Base-by-base conservation (phyloP, 352 stramenopile genomes). In the Blastocystis sp. region DNA sequence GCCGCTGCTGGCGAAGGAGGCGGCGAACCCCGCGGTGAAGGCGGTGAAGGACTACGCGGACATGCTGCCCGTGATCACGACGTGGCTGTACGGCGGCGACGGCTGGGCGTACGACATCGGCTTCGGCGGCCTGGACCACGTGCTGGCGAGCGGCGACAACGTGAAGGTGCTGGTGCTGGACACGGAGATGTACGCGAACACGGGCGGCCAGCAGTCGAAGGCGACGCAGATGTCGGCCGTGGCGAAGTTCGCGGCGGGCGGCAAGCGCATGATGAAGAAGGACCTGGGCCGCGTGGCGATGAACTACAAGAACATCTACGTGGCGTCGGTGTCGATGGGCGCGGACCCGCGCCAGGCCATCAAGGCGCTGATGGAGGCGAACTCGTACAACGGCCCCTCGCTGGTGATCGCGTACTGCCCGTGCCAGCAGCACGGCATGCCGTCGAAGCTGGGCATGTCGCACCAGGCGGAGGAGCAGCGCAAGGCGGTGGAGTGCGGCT, bases 121-220 rank as follows among this genome's bases (percentile, higher is more conserved):
- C 60, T 92, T 91, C 89, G 91, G 90, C 63, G 91, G 91, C 40
- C 78, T 93, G 28, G 91, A 93, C 84, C 92, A 93, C 76, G 87
- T 93, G n/a, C 89, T 93, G 82, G 91, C 91, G 40, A 92, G 91
- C 66, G 87, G 89, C 48, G 92, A 92, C 80, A 91, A 93, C 90
- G 90, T 93, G 19, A 93, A 93, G 76, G 91, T 93, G 14, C 62
- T 93, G 24, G 89, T 93, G 11, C 90, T 93, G n/a, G 92, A 93
- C 87, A 92, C 91, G 28, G 90, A 93, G 76, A 92, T 92, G 90
- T 93, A 92, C 74, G 90, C 87, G 61, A 92, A 92, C 68, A 87
- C 76, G 4, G 76, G 70, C 38, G 70, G 70, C 24, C 70, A 80
- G 59, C 70, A 80, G 59, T 80, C 70, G 38, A 80, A 80, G 70